These are phyloP conservation scores for Microsporum ferrugineum DNA, from an alignment of 2,329 filamentous ascomycete genomes.

Conservation along the genomic window DNA sequence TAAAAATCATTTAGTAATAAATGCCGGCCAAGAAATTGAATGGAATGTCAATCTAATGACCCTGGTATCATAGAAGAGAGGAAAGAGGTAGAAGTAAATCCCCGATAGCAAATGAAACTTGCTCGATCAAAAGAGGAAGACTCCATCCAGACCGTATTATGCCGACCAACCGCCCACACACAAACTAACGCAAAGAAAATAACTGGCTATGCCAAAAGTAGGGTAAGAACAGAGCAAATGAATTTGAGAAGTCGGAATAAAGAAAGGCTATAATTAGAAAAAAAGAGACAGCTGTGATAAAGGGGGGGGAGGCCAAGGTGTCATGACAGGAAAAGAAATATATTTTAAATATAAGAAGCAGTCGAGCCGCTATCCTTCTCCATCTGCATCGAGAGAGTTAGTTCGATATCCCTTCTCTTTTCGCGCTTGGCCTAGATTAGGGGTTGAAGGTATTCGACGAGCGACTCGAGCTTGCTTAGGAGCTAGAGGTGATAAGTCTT, in stretches of 20 bases:
- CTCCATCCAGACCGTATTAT: conserved; percentile 1
- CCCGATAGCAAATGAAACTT: not conserved
- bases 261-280: not conserved
- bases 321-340: not conserved
- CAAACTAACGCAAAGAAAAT: not conserved
- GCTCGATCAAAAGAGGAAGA: not conserved
- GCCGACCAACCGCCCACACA: not conserved
- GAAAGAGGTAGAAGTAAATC: not conserved
- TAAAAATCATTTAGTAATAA: not conserved
- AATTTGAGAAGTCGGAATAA: conserved; percentile 6
- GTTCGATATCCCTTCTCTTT: conserved; percentile 20
- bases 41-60: not conserved
- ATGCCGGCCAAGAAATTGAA: not conserved
- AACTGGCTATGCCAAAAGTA: not conserved
- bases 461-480: conserved; percentile 20
- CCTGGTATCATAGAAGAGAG: conserved; percentile 11
- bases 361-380: conserved; percentile 5
- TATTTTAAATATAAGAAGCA: not conserved
- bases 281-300: not conserved
- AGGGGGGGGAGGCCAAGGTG: not conserved
- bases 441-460: conserved; percentile 28
- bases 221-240: not conserved
- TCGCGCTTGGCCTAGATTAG: conserved; percentile 19
- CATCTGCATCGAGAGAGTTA: conserved; percentile 26
- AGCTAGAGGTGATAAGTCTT: conserved; percentile 17